Evolutionary conservation across 1,139 yeast species (phyloP).

Genomic region (Pneumocystis canis): DNA sequence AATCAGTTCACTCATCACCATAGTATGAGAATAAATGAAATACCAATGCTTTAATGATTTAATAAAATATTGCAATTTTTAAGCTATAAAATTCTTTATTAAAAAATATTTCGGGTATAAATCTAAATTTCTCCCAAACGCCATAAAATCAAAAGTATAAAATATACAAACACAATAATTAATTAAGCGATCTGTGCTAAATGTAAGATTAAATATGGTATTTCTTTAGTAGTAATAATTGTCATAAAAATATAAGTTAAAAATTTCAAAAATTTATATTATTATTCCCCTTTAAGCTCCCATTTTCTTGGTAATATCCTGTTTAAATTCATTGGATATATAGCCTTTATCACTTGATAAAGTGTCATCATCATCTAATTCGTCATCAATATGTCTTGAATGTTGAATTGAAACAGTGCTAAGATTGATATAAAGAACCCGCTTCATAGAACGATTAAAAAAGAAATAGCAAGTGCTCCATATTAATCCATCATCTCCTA

Average conservation of each 20-base stretch:
- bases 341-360: background rate
- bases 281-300: background rate
- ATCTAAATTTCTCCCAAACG: too few species aligned
- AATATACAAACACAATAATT: too few species aligned
- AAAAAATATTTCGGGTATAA: background rate
- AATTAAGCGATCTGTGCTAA: too few species aligned
- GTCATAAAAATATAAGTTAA: too few species aligned
- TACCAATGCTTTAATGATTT: too few species aligned
- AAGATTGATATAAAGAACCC: conserved; percentile 72
- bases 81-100: too few species aligned
- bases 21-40: too few species aligned
- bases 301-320: background rate
- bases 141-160: background rate
- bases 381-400: background rate
- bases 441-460: conserved; percentile 74
- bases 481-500: conserved; percentile 41
- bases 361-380: background rate
- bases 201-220: too few species aligned
- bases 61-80: too few species aligned
- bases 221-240: too few species aligned
- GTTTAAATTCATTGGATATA: background rate
- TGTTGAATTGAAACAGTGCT: conserved; percentile 11
- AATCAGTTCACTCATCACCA: background rate
- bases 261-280: background rate
- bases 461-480: conserved; percentile 93